Evolutionary conservation across 2,329 filamentous ascomycete genomes (phyloP), one percentile per base, ranked within the genome.

Genomic region (Calonectria pteridis): DNA sequence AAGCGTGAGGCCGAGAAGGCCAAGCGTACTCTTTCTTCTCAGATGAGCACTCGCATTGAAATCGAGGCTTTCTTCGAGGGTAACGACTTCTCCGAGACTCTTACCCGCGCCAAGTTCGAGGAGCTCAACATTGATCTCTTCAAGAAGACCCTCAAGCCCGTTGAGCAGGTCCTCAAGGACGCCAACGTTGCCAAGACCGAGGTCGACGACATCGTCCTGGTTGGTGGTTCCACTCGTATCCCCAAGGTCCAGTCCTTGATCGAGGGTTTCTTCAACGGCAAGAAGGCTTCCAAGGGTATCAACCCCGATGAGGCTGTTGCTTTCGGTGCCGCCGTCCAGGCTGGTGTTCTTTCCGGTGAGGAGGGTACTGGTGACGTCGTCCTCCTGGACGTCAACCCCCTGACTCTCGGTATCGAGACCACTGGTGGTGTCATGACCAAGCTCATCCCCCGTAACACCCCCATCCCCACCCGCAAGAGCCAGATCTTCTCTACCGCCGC

Each of bases 1-100:
- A 98, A 98, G 95, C 96, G 97, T 82, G 97, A 98, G 88, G 96
- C 97, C 81, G 97, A 99, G 88, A 98, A 98, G 93, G 97, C 97
- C 88, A 99, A 99, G 94, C 95, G 97, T 84, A 97, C 96, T 81
- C 93, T 99, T 71, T 98, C 94, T 83, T 97, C 95, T 79, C 95
- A 97, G 89, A 96, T 95, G 93, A 95, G 94, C 78, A 95, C 95
- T 79, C 94, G 95, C 81, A 95, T 98, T 81, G 97, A 98, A 89
- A 98, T 99, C 78, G 97, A 99, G 87, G 93, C 95, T 80, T 98
- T 99, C 94, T 94, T 95, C 88, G 93, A 98, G 81, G 97, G 97
- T 89, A 93, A 98, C 80, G 97, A 98, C 87, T 98, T 98, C 91
- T 98, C 96, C 63, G 96, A 98, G 93, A 98, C 95, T 76, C 92